Percentiles rank a stretch among this genome's conserved stretches.
Evolutionary conservation across 768 basidiomycete species (phyloP).

Genomic region (Panellus pusillus): DNA sequence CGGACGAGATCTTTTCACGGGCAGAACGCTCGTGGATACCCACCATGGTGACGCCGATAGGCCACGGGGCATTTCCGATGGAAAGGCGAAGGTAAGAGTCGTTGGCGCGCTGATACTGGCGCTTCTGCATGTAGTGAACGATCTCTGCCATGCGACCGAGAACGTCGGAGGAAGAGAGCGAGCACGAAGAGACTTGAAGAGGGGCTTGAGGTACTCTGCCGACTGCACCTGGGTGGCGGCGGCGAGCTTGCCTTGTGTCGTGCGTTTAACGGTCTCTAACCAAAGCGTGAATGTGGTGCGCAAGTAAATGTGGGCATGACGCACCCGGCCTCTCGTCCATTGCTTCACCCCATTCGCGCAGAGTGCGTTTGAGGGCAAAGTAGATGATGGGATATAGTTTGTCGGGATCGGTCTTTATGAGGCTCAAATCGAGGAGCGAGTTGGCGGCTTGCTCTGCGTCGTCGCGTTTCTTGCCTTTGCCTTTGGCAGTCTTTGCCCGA

Average conservation of each 20-base stretch:
- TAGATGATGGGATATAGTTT: constrained; percentile 97
- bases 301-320: constrained; percentile 19
- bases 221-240: constrained; percentile 96
- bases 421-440: constrained; percentile 71
- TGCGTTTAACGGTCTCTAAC: constrained; percentile 80
- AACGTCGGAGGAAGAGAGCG: constrained; percentile 86
- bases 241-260: constrained; percentile 90
- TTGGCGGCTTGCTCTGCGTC: constrained; percentile 51
- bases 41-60: constrained; percentile 99
- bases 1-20: constrained; percentile 95
- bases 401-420: constrained; percentile 90
- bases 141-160: constrained; percentile 88
- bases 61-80: constrained; percentile 99
- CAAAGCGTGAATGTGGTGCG: constrained; percentile 1
- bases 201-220: constrained; percentile 93
- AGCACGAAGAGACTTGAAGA: constrained; percentile 88
- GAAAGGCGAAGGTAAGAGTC: constrained; percentile 96
- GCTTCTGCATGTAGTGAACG: constrained; percentile 93
- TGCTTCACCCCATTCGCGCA: constrained; percentile 96
- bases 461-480: constrained; percentile 65
- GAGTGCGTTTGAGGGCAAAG: constrained; percentile 85
- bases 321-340: constrained; percentile 92
- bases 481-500: constrained; percentile 48
- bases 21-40: constrained; percentile 98
- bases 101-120: constrained; percentile 94